Base-by-base conservation (phyloP, 495 filamentous ascomycete species). In the Talaromyces adpressus region DNA sequence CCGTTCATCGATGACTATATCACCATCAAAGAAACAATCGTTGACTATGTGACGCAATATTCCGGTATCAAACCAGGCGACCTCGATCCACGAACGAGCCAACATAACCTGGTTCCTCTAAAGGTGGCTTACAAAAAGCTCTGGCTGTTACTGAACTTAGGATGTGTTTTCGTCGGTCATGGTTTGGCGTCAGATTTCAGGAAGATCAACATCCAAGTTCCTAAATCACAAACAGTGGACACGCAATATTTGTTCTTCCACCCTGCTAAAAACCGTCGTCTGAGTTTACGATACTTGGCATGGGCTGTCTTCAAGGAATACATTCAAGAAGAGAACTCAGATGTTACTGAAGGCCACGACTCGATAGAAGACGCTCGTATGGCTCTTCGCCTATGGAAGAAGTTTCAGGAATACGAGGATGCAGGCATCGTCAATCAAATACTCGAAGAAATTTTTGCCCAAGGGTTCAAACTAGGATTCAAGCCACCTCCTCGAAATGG, bases 1-100 rank as follows among this genome's bases (percentile, higher is more conserved):
- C 89, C 94, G 0, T 97, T 98, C 71, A 92, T 99, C 52, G 94
- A 99, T 70, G 94, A 99, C 72, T 98, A 98, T 75, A 96, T 99
- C 63, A 86, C 85, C 20, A 91, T 92, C 62, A 86, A 87, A 22
- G 94, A 97, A 65, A 87, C 88, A 0, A 89, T 99, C n/a, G 90
- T 97, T 47, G 94, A 99, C 75, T 96, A 98, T 69, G 82, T 98
- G 32, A 99, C 94, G 0, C 86, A 86, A 51, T 98, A 88, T 75
- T 97, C 93, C 7, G 94, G 94, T 41, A 93, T 99, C 71, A 87
- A 87, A 11, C 79, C 87, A 1, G 89, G 87, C 0, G 94, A 99
- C 70, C 80, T 99, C 23, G 90, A 97, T 69, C 83, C 85, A 3
- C 79, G 78, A 32, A 84, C 81, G 7, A 90, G 90, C 16, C 82